These are phyloP conservation scores for Linnemannia hyalina DNA, from an alignment of 192 early-diverging fungal genomes.

Conservation along the genomic window DNA sequence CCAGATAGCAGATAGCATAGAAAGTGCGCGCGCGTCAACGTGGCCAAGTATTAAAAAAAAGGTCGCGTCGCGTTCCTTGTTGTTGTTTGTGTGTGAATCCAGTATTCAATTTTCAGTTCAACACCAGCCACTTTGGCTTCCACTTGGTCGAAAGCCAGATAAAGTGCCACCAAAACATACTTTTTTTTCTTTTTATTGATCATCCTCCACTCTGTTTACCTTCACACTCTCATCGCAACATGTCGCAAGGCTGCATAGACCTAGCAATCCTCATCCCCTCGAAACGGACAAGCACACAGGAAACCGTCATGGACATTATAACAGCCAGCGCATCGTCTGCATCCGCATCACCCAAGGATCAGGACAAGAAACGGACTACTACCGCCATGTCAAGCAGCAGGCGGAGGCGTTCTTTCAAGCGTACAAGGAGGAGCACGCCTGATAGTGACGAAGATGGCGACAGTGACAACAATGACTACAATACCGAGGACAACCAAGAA, in stretches of 20 bases:
- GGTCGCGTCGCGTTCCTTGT: no score
- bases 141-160: neutral
- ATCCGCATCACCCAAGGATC: neutral
- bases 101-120: neutral
- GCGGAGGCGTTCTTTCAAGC: neutral
- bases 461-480: neutral
- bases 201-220: neutral
- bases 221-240: neutral
- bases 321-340: neutral
- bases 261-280: neutral
- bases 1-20: no score
- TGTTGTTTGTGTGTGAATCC: no score
- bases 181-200: neutral
- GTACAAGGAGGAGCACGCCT: neutral
- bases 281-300: neutral
- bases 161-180: neutral
- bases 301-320: neutral
- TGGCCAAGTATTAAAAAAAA: no score
- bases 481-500: neutral
- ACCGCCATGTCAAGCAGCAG: neutral
- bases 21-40: no score
- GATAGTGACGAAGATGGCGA: neutral
- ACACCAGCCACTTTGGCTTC: neutral
- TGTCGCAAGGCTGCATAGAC: neutral
- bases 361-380: neutral